These are phyloP conservation scores for Pinus albicaulis DNA, from an alignment of 75 land plant genomes.

Conservation along the genomic window DNA sequence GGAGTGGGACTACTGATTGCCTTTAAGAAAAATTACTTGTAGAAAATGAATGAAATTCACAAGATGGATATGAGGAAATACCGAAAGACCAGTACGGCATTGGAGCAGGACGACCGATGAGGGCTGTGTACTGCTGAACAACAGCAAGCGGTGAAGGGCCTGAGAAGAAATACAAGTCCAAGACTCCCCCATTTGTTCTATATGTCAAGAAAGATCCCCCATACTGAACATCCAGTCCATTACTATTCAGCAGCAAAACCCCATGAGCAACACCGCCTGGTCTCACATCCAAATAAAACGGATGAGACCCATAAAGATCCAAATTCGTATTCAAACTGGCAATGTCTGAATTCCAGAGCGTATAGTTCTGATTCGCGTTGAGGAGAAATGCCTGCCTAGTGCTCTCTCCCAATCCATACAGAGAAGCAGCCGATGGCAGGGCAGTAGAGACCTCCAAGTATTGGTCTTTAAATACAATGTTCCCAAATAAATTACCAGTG, in stretches of 20 bases:
- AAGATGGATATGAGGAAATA: constrained; percentile 34
- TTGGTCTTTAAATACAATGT: constrained; percentile 96
- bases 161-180: constrained; percentile 89
- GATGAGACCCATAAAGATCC: constrained; percentile 69
- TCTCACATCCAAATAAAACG: constrained; percentile 33
- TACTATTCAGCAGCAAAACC: constrained; percentile 86
- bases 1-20: too few relatives aligned
- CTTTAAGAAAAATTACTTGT: too few relatives aligned
- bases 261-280: constrained; percentile 59
- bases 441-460: constrained; percentile 82
- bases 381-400: constrained; percentile 62
- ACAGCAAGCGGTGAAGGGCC: constrained; percentile 71
- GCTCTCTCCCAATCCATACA: constrained; percentile 92
- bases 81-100: constrained; percentile 97
- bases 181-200: constrained; percentile 79
- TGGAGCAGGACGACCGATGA: constrained; percentile 85
- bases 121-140: constrained; percentile 79
- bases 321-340: constrained; percentile 44
- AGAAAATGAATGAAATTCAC: too few relatives aligned
- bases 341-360: constrained; percentile 69
- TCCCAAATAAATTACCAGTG: too few relatives aligned
- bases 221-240: constrained; percentile 90
- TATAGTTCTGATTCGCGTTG: constrained; percentile 40
- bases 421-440: constrained; percentile 46
- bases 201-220: constrained; percentile 56